These are phyloP conservation scores for Fusarium sp. DNA, from an alignment of 2,329 filamentous ascomycete genomes.

Conservation along the genomic window DNA sequence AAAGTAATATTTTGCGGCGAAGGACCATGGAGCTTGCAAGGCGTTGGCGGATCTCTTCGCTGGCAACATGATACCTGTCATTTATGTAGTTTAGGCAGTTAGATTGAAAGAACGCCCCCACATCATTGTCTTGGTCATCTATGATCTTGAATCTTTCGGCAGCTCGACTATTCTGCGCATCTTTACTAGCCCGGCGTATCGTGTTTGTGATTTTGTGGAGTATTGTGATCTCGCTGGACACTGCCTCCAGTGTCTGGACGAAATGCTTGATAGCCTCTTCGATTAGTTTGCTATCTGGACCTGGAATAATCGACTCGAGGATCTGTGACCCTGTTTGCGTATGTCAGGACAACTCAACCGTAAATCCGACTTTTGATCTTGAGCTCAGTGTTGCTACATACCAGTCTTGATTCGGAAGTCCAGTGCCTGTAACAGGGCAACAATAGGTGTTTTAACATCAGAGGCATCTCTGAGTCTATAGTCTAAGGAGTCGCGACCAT, in stretches of 20 bases:
- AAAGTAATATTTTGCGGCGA: not conserved
- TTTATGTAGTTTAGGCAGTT: accelerated
- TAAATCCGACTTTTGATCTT: too few relatives aligned
- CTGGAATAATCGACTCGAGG: not conserved
- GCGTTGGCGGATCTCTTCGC: too few relatives aligned
- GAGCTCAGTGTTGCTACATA: not conserved
- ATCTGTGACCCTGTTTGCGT: accelerated
- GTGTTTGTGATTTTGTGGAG: not conserved
- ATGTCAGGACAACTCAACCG: too few relatives aligned
- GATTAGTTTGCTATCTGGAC: accelerated
- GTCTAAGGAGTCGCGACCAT: accelerated
- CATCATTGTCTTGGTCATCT: not conserved
- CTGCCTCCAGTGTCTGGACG: accelerated
- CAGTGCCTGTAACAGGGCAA: not conserved
- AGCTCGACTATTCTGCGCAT: accelerated
- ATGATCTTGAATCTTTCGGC: not conserved
- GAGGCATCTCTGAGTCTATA: accelerated
- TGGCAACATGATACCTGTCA: not conserved
- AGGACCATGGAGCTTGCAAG: not conserved
- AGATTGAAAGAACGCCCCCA: accelerated
- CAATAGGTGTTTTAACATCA: accelerated
- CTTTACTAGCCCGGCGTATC: not conserved
- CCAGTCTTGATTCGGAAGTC: accelerated
- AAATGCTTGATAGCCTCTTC: too few relatives aligned
- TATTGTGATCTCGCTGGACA: not conserved